Evolutionary conservation across 768 basidiomycete genomes (phyloP), one percentile per base, ranked within the genome.

Genomic region (Mycena haematopus): DNA sequence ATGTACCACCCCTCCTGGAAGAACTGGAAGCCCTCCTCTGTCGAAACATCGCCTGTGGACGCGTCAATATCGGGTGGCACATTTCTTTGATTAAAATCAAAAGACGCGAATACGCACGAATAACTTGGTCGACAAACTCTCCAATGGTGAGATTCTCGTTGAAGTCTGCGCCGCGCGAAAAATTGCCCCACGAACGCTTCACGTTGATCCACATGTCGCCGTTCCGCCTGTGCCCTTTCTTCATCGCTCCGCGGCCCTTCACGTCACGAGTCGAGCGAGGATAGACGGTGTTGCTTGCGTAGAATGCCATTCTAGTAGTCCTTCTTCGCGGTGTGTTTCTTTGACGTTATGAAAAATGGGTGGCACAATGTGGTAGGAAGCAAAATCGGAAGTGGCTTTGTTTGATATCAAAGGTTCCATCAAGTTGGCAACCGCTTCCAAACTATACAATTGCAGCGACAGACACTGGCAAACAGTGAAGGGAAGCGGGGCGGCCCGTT

Each of bases 61-160:
- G 40, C 27, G 19, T 56, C 60, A 51, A 24, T 13, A 44, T 50
- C 25, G 27, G 56, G 27, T 55, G 53, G 53, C 47, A 54, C 29
- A 31, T 6, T 38, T 4, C 29, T n/a, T n/a, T n/a, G n/a, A 8
- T 27, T 6, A 38, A 27, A 49, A 40, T 5, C 40, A 24, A 3
- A 2, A 47, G 9, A 31, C 29, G 29, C 29, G 29, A 31, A 31
- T n/a, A 65, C 53, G 25, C 46, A 60, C 63, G 58, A 42, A 65
- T 42, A 35, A 56, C 58, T 21, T 51, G 57, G 31, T 45, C 1
- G 11, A 65, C 58, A 44, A 65, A 60, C n/a, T 65, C 58, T 14
- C 52, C 63, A 25, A 65, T 65, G 19, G 63, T 60, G 21, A 65
- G 46, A 9, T 65, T 65, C 53, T 65, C 63, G 58, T 65, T 65